Base-by-base conservation (phyloP, 768 basidiomycete genomes). In the Tephrocybe sp. region DNA sequence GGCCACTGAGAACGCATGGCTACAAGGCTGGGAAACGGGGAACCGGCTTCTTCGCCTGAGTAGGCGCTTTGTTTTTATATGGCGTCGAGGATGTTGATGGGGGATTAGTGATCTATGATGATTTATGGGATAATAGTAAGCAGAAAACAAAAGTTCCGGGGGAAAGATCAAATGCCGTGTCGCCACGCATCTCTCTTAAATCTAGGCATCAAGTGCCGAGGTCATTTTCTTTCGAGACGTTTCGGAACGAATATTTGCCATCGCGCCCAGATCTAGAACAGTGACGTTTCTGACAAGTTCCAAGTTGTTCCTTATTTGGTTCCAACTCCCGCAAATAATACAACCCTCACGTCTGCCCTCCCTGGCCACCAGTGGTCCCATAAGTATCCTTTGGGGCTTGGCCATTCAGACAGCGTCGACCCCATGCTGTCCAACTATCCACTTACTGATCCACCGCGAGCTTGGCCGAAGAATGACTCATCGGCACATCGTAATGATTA, bases 1-100 rank as follows among this genome's bases (percentile, higher is more conserved):
- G 50, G 40, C 50, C 51, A n/a, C 31, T 48, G 49, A 26, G 49
- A 42, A 48, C 48, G 53, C 55, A 57, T 60, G 51, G 35, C 18
- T 36, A 22, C 15, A 7, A 32, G 46, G 28, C 28, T 27, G 32
- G 47, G 47, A 52, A 48, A 42, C 40, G 40, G 43, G 52, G 38
- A 16, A 13, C 27, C 24, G 35, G 43, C 35, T 43, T 24, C 44
- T 26, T n/a, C 25, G 19, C 25, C 11, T 55, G 35, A 38, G 24
- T 18, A 18, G 28, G 35, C n/a, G n/a, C 44, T 24, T 38, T 24
- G 38, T 31, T 46, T 45, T 50, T 55, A 54, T 52, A 50, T 34
- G 28, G 45, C 37, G 44, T 31, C 18, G 45, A 35, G 9, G 35
- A 45, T 25, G 16, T n/a, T 34, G 39, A 49, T 48, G 49, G 50